Evolutionary conservation across 148 eudicot genomes (phyloP), one percentile per base, ranked within the genome.

Genomic region (Chenopodium suecicum): DNA sequence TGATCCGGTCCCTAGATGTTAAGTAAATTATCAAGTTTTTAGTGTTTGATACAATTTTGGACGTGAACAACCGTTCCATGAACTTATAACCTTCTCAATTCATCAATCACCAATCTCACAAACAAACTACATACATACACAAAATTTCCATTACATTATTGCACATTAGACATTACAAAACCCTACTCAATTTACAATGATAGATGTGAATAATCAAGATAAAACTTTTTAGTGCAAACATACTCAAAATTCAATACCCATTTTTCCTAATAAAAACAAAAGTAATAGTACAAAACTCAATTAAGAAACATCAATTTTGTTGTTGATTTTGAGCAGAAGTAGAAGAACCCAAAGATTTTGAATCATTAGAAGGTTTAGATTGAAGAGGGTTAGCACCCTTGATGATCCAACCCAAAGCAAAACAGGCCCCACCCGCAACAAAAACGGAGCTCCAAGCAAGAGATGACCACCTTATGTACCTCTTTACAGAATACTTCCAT

Each of bases 401-500:
- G 56, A 94, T 89, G 79, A 92, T 41, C 99, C 99, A 96, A 76
- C 99, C 99, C 17, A 94, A 91, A 48, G 99, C 99, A 79, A 92
- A 96, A 79, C 91, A 94, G 4, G 98, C 91, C 22, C 87, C 85
- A 4, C 99, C 99, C 4, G 99, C 99, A 44, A 96, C 89, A 72
- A 94, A 94, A 74, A 98, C 99, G 19, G 97, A 89, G 13, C 99
- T 98, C 99, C 99, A 96, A 16, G 99, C 99, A 34, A 91, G 95
- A 16, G 98, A 91, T 79, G 94, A 96, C 99, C 99, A 96, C 75
- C 79, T 86, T 75, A 94, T 91, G 89, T 93, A 95, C 83, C 92
- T 96, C 82, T 86, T 88, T 11, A 87, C 90, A 1, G 98, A 97
- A 78, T 76, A 95, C 86, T 82, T 88, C 98, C 98, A 95, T 79